These are phyloP conservation scores for Backusella morwellensis DNA, from an alignment of 192 early-diverging fungal genomes.

Conservation along the genomic window DNA sequence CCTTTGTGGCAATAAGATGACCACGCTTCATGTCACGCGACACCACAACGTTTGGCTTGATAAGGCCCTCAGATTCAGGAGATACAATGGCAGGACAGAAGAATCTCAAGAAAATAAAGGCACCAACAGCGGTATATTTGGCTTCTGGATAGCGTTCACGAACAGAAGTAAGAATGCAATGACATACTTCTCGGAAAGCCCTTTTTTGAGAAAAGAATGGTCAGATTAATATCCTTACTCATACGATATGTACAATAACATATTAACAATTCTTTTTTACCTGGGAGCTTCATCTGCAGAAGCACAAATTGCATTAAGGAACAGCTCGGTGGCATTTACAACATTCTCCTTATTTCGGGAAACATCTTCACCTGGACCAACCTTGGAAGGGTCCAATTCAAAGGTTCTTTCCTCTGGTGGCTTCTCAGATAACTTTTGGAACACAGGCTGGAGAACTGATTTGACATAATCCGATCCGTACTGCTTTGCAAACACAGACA, in stretches of 20 bases:
- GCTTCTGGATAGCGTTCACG: constrained; percentile 81
- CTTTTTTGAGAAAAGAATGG: neutral
- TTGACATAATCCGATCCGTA: constrained; percentile 82
- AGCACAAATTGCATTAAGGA: constrained; percentile 83
- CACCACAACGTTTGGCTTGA: constrained; percentile 54
- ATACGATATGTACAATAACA: neutral
- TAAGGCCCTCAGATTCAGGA: constrained; percentile 80
- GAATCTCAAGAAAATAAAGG: constrained; percentile 95
- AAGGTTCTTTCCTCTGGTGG: constrained; percentile 74
- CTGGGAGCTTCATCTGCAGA: constrained; percentile 69
- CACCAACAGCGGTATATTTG: constrained; percentile 85
- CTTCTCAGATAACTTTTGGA: constrained; percentile 65
- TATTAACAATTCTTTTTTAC: constrained; percentile 6
- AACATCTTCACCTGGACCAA: constrained; percentile 63
- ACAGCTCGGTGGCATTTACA: constrained; percentile 65
- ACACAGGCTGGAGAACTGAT: constrained; percentile 73
- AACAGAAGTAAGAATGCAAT: constrained; percentile 75
- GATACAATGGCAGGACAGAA: constrained; percentile 94
- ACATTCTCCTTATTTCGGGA: constrained; percentile 79
- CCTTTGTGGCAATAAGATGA: constrained; percentile 87
- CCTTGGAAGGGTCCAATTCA: constrained; percentile 85
- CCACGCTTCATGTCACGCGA: constrained; percentile 80
- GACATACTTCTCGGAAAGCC: constrained; percentile 78
- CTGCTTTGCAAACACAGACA: constrained; percentile 80
- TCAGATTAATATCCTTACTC: neutral